Conservation (phyloP, 371 early-diverging fungal genomes). For the Dichotomocladium elegans region DNA sequence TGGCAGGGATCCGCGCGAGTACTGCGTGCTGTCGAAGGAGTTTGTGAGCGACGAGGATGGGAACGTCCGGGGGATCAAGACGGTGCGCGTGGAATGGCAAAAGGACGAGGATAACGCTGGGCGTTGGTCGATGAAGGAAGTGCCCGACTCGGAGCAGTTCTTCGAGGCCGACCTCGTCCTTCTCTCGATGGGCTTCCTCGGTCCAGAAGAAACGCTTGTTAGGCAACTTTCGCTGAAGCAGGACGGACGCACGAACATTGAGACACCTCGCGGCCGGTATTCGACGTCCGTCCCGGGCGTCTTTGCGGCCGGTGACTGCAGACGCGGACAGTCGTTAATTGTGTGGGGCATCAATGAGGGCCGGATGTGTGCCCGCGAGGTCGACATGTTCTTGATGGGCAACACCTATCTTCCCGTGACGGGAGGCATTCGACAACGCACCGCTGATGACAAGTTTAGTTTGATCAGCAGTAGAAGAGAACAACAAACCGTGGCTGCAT, state of each 20-base stretch:
- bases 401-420: slow-evolving; percentile 65
- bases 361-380: slow-evolving; percentile 89
- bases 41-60: slow-evolving; percentile 85
- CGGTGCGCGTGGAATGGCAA: slow-evolving; percentile 92
- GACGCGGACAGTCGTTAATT: slow-evolving; percentile 91
- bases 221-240: slow-evolving; percentile 76
- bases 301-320: slow-evolving; percentile 96
- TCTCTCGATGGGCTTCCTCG: slow-evolving; percentile 95
- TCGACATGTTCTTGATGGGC: slow-evolving; percentile 80
- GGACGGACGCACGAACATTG: slow-evolving; percentile 73
- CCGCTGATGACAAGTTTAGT: slow-evolving; percentile 2
- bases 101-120: slow-evolving; percentile 71
- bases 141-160: slow-evolving; percentile 78
- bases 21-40: slow-evolving; percentile 89
- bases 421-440: slow-evolving; percentile 64
- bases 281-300: slow-evolving; percentile 76
- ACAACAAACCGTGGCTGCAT: too few species aligned
- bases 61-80: slow-evolving; percentile 87
- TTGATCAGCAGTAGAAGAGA: too few species aligned
- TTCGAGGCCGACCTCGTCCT: slow-evolving; percentile 88
- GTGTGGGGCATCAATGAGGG: slow-evolving; percentile 99
- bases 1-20: slow-evolving; percentile 94
- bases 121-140: slow-evolving; percentile 87
- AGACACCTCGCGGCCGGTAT: slow-evolving; percentile 77
- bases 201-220: slow-evolving; percentile 85